Percentiles rank a stretch among this genome's conserved stretches.
Evolutionary conservation across 2,329 filamentous ascomycete species (phyloP).

Genomic region (Botrytis squamosa): DNA sequence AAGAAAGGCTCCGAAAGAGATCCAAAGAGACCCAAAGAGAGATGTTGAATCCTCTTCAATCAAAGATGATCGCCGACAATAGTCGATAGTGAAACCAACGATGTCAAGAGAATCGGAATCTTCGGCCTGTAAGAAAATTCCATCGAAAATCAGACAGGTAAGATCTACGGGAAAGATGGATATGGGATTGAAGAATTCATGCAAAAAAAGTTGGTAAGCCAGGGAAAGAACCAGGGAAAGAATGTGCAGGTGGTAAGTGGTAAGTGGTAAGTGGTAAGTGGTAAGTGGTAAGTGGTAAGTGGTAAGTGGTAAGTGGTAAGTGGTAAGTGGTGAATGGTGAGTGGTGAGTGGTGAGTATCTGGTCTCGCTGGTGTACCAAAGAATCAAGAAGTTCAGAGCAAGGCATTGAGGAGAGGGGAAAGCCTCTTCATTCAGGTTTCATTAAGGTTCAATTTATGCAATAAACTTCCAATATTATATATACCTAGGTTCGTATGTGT

Average conservation of each 20-base stretch:
- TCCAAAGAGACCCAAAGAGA: too few relatives aligned
- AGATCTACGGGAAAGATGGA: not conserved
- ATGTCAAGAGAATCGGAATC: not conserved
- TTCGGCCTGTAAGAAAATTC: not conserved
- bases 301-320: too few relatives aligned
- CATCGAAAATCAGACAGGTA: not conserved
- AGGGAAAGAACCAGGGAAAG: not conserved
- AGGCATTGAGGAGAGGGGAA: slow-evolving; percentile 2
- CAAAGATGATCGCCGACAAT: not conserved
- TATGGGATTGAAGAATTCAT: not conserved
- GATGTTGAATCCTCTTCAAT: not conserved
- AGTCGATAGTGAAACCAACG: not conserved
- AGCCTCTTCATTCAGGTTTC: not conserved
- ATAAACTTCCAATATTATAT: not conserved
- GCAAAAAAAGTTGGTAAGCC: not conserved
- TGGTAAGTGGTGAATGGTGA: too few relatives aligned
- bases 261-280: too few relatives aligned
- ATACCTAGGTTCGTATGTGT: too few relatives aligned
- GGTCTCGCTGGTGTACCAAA: not conserved
- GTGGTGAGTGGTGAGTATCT: too few relatives aligned
- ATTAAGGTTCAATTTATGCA: slow-evolving; percentile 6
- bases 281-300: too few relatives aligned
- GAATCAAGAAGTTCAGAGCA: not conserved
- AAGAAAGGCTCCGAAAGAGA: not conserved
- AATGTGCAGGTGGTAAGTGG: too few relatives aligned